Base-by-base conservation (phyloP, 208 protist species). In the Leishmania major region DNA sequence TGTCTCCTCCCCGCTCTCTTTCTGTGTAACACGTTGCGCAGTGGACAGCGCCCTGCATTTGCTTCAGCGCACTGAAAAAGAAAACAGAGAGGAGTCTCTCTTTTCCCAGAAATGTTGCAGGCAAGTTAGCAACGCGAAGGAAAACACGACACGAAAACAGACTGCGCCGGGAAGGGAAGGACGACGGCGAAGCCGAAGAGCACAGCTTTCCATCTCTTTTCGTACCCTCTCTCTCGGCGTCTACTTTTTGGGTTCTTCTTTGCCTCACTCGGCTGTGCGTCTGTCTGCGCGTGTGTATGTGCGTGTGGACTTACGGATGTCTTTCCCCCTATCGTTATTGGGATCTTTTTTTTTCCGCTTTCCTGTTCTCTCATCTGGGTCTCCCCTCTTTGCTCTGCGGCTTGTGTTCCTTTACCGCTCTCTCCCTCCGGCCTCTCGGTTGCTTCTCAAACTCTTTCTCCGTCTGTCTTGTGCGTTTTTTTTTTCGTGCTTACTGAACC, bases 191-290 rank as follows among this genome's bases (percentile, higher is more conserved):
- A 45, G 31, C n/a, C 37, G 66, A 3, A 40, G 31, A 71, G 5
- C 37, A 71, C 11, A 4, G 15, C 22, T 49, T 11, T n/a, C 22
- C 13, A 10, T 22, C 40, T 47, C 10, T 49, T 72, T n/a, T 40
- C 11, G 7, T 72, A 15, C 22, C 8, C 25, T 43, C 8, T 40
- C 13, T 47, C 2, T 28, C 40, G 1, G 40, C 40, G 22, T 47
- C 67, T 69, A 62, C 57, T 31, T 37, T 67, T 13, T 67, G 60
- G 60, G 10, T 37, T 67, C 60, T 40, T 67, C n/a, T 28, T 83
- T 80, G 31, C 75, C 62, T 55, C 69, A 59, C 57, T 37, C 25
- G 10, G n/a, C 28, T 47, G 43, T 49, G 45, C 10, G 47, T 53
- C 19, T 72, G n/a, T 53, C 37, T 72, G 37, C 22, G 67, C n/a